Percentiles rank a stretch among this genome's conserved stretches.
phyloP scores from a whole-genome alignment of 768 basidiomycete genomes.

The Psilocybe subaeruginosa region DNA sequence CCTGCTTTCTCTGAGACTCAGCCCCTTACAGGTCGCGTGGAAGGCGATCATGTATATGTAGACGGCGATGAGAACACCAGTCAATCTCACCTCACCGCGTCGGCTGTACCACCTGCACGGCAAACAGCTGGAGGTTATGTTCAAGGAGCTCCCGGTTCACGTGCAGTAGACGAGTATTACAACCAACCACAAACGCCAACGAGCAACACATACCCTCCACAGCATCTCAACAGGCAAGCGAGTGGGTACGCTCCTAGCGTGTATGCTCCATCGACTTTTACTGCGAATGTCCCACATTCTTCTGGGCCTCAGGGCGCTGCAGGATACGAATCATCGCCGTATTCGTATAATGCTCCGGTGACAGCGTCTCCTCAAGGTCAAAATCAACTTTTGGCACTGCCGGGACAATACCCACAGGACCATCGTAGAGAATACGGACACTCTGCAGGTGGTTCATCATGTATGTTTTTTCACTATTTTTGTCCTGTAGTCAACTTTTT shows the following conservation, averaged over 20 bases:
- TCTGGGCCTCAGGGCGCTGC: slow-evolving; percentile 19
- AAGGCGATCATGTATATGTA: slow-evolving; percentile 57
- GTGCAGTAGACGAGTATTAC: slow-evolving; percentile 81
- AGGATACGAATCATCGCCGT: slow-evolving; percentile 28
- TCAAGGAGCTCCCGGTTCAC: slow-evolving; percentile 62
- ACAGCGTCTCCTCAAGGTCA: slow-evolving; percentile 31
- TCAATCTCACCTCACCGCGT: slow-evolving; percentile 27
- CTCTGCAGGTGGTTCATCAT: slow-evolving; percentile 50
- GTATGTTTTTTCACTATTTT: slow-evolving; percentile 37
- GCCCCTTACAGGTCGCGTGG: slow-evolving; percentile 64
- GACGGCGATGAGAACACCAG: slow-evolving; percentile 48
- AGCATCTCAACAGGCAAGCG: slow-evolving; percentile 37
- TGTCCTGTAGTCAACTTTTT: slow-evolving; percentile 24
- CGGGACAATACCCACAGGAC: slow-evolving; percentile 36
- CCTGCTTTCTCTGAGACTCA: slow-evolving; percentile 78
- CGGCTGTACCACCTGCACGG: slow-evolving; percentile 32
- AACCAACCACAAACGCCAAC: slow-evolving; percentile 26
- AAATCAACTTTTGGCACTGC: slow-evolving; percentile 37
- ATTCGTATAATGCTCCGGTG: slow-evolving; percentile 29
- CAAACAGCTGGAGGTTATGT: slow-evolving; percentile 60
- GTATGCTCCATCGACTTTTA: slow-evolving; percentile 41
- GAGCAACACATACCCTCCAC: slow-evolving; percentile 45
- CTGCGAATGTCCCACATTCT: slow-evolving; percentile 19
- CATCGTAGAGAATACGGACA: slow-evolving; percentile 55
- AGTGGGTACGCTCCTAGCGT: slow-evolving; percentile 34